A percentile compares a stretch with the other conserved stretches of the same genome.
phyloP scores from a whole-genome alignment of 1,284 basidiomycete genomes.

The Apiotrichum gracile region DNA sequence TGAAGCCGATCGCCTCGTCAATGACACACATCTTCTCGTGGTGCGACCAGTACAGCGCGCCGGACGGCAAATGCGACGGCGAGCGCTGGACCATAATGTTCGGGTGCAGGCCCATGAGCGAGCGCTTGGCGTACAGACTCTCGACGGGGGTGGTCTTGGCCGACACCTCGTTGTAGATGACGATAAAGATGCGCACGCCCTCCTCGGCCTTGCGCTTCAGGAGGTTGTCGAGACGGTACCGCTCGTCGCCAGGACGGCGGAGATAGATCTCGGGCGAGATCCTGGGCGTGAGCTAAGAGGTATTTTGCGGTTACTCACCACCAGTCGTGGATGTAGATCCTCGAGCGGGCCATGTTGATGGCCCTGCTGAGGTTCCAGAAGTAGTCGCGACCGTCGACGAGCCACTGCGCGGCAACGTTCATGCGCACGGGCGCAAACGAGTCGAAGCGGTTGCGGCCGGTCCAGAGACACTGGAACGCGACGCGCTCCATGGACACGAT shows the following conservation, averaged over 20 bases:
- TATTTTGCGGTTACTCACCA: constrained; percentile 51
- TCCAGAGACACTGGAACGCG: constrained; percentile 71
- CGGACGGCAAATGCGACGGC: constrained; percentile 94
- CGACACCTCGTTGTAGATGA: constrained; percentile 97
- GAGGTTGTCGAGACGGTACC: constrained; percentile 81
- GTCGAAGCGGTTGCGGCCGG: constrained; percentile 76
- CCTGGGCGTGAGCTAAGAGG: background rate
- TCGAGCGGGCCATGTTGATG: constrained; percentile 81
- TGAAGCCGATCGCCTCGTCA: constrained; percentile 95
- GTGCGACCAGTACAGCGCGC: constrained; percentile 97
- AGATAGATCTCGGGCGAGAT: constrained; percentile 65
- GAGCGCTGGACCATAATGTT: constrained; percentile 97
- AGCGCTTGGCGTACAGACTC: constrained; percentile 86
- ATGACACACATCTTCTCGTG: constrained; percentile 98
- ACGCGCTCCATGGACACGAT: constrained; percentile 85
- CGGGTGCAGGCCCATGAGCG: constrained; percentile 74
- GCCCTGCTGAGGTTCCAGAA: constrained; percentile 97
- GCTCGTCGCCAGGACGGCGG: constrained; percentile 73
- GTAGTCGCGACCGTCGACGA: constrained; percentile 97
- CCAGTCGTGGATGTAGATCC: constrained; percentile 92
- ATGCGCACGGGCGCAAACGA: constrained; percentile 90
- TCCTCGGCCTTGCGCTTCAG: constrained; percentile 89
- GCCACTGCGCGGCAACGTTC: constrained; percentile 94
- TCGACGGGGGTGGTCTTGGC: constrained; percentile 89
- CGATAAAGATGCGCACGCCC: constrained; percentile 94